Percentiles rank a stretch among this genome's conserved stretches.
These are phyloP conservation scores for Ophiostoma australiae DNA, from an alignment of 2,329 filamentous ascomycete species.

Conservation along the genomic window DNA sequence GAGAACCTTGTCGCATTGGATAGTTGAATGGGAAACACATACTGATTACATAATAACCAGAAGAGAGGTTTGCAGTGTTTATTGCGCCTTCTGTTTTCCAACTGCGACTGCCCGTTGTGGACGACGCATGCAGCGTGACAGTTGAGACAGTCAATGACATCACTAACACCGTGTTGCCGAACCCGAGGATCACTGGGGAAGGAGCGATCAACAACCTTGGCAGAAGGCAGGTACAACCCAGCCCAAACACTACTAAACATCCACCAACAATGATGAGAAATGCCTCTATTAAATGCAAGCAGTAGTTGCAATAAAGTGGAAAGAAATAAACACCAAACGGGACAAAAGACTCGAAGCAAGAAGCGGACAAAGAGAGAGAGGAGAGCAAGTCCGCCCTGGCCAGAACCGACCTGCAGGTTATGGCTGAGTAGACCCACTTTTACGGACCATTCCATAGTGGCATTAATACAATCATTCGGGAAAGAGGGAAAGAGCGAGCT, in stretches of 20 bases:
- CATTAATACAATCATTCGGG: neutral
- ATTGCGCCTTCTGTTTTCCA: neutral
- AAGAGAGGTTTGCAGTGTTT: neutral
- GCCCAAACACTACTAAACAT: neutral
- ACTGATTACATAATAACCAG: neutral
- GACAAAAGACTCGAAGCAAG: neutral
- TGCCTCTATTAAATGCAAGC: neutral
- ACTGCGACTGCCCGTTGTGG: neutral
- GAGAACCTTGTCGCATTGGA: neutral
- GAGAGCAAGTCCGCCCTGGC: neutral
- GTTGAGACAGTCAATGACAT: neutral
- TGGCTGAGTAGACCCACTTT: constrained; percentile 4
- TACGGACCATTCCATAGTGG: neutral
- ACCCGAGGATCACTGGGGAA: neutral
- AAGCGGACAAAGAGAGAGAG: neutral
- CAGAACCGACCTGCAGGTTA: neutral
- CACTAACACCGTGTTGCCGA: neutral
- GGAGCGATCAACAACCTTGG: neutral
- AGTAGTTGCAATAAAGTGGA: neutral
- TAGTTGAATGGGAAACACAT: neutral
- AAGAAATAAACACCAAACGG: neutral
- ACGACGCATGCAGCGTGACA: neutral
- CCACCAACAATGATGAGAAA: neutral
- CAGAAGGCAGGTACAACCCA: neutral
- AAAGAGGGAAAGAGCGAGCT: neutral